These are phyloP conservation scores for Thelonectria rubi DNA, from an alignment of 2,329 filamentous ascomycete genomes.

Conservation along the genomic window DNA sequence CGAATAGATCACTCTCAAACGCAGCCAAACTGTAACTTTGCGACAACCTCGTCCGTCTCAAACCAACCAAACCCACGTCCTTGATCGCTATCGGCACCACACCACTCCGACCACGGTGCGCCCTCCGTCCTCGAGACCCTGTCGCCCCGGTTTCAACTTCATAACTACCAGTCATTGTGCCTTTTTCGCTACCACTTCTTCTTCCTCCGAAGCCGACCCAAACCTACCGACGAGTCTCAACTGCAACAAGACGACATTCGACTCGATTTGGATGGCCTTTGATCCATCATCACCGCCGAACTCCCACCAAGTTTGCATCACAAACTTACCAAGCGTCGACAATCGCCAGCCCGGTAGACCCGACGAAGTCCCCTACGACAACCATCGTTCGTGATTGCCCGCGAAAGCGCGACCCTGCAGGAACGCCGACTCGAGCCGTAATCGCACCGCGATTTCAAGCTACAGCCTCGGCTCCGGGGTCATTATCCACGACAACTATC, in stretches of 20 bases:
- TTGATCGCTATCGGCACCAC: constrained; percentile 15
- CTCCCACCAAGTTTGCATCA: neutral
- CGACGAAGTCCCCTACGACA: too few relatives aligned
- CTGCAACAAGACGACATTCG: neutral
- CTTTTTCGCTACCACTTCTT: neutral
- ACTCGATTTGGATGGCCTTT: neutral
- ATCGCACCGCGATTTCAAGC: too few relatives aligned
- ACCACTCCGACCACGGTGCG: constrained; percentile 5
- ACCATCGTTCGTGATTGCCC: too few relatives aligned
- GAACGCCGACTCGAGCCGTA: too few relatives aligned
- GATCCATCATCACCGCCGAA: neutral
- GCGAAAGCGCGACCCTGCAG: too few relatives aligned
- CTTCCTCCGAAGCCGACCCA: neutral
- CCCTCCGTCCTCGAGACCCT: neutral
- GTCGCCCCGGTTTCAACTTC: neutral
- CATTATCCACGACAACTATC: too few relatives aligned
- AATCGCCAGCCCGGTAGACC: neutral
- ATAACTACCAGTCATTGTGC: neutral
- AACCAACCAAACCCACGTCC: constrained; percentile 6
- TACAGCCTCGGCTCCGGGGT: too few relatives aligned
- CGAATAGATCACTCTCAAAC: neutral
- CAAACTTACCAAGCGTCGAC: neutral
- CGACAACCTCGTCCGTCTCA: constrained; percentile 1
- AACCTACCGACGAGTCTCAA: neutral
- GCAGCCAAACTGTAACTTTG: neutral